Percentiles rank a stretch among this genome's conserved stretches.
Conservation (phyloP, 2,329 filamentous ascomycete genomes). For the Lachnellula subtilissima region DNA sequence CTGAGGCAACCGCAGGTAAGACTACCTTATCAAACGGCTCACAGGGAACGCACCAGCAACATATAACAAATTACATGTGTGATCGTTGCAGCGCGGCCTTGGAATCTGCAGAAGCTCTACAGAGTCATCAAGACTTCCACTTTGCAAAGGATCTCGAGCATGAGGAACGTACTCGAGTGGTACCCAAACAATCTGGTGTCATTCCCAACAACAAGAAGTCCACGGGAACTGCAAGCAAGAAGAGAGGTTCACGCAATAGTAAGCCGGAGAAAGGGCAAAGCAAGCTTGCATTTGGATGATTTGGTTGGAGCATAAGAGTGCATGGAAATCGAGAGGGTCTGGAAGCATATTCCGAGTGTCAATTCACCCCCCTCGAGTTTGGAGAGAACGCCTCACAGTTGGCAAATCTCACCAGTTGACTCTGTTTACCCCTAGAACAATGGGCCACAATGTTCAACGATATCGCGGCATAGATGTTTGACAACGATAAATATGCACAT, state of each 20-base stretch:
- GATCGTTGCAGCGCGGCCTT: conserved; percentile 61
- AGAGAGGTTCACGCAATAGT: conserved; percentile 19
- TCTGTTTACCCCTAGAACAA: conserved; percentile 19
- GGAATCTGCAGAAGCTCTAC: conserved; percentile 50
- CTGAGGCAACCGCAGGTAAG: conserved; percentile 28
- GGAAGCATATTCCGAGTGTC: background rate
- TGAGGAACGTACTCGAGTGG: conserved; percentile 25
- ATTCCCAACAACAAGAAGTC: conserved; percentile 28
- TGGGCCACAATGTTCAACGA: conserved; percentile 23
- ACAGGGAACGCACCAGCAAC: conserved; percentile 31
- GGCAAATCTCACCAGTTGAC: conserved; percentile 1
- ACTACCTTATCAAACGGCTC: conserved; percentile 14
- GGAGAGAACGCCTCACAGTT: background rate
- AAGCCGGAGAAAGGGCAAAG: conserved; percentile 53
- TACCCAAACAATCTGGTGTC: conserved; percentile 12
- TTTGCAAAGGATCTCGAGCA: conserved; percentile 81
- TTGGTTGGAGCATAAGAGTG: background rate
- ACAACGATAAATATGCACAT: conserved; percentile 13
- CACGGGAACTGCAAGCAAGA: conserved; percentile 26
- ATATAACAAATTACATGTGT: conserved; percentile 47
- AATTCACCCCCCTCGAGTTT: background rate
- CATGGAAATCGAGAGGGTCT: background rate
- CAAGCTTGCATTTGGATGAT: conserved; percentile 49
- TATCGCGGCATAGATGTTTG: conserved; percentile 18
- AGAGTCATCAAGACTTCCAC: conserved; percentile 90